A percentile compares a stretch with the other conserved stretches of the same genome.
Conservation (phyloP, 768 basidiomycete species). For the Pholiota conissans region DNA sequence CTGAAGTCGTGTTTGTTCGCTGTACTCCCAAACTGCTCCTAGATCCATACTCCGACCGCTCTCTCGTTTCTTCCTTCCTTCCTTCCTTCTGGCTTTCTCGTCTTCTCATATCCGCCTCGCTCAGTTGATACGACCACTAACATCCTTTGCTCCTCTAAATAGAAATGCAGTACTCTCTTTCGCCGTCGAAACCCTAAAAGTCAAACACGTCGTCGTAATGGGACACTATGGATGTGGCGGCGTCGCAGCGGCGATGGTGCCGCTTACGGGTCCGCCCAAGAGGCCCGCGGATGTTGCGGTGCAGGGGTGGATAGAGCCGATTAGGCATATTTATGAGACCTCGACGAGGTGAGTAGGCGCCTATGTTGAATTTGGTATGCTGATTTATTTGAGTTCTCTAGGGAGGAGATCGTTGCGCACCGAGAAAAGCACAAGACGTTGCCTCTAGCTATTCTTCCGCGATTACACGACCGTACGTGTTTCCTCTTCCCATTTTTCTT, state of each 20-base stretch:
- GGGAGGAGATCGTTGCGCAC: conserved; percentile 34
- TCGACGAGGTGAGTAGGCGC: conserved; percentile 9
- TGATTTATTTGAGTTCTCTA: neutral
- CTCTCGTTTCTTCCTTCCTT: neutral
- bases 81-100: too few relatives aligned
- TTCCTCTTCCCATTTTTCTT: neutral
- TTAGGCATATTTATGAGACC: conserved; percentile 35
- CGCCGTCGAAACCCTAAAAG: conserved; percentile 26
- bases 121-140: too few relatives aligned
- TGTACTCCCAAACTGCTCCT: too few relatives aligned
- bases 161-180: conserved; percentile 30
- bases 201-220: conserved; percentile 30
- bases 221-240: conserved; percentile 34
- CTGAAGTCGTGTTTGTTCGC: too few relatives aligned
- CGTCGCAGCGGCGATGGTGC: conserved; percentile 27
- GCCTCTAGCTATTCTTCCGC: conserved; percentile 17
- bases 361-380: neutral
- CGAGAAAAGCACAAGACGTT: conserved; percentile 17
- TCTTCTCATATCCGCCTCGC: too few relatives aligned
- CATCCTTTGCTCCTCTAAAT: neutral
- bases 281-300: conserved; percentile 30
- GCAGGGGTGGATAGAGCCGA: conserved; percentile 39
- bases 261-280: neutral
- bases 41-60: neutral
- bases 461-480: conserved; percentile 27